Evolutionary conservation across 129 eudicot genomes (phyloP), one percentile per base, ranked within the genome.

Genomic region (Ambrosia artemisiifolia): DNA sequence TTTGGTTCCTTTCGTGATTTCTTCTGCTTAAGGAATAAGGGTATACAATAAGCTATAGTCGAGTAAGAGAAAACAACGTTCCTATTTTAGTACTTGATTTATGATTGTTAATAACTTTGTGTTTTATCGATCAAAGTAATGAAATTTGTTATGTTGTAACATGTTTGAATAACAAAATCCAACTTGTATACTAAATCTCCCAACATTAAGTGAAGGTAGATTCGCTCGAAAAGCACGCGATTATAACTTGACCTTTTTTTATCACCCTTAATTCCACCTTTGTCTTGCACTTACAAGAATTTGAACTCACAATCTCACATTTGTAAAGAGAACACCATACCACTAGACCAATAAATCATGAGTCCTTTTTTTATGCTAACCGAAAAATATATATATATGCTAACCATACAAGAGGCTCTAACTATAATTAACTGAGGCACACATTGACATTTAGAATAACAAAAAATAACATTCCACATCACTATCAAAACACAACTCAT

Each of bases 381-480:
- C 11, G 36, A 35, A 3, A 14, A 16, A 34, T 11, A 33, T 16
- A 54, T 2, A 54, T 16, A 2, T 6, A 13, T 30, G 2, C 28
- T 40, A n/a, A n/a, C n/a, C n/a, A n/a, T n/a, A n/a, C n/a, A n/a
- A n/a, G n/a, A n/a, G n/a, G n/a, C n/a, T n/a, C 20, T 16, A n/a
- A 53, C 12, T 16, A 3, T 10, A 36, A 47, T 64, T 36, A 63
- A 4, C 13, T 42, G 47, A 59, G 34, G 53, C 40, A 69, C 46
- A 43, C 10, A 57, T 6, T 16, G 9, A 68, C 48, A 68, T 33
- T 59, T 33, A 7, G 35, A n/a, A n/a, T n/a, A 32, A 75, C 32
- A 11, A 54, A 2, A 56, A 57, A 20, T 43, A 2, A 57, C 34
- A 68, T 68, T 68, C 65, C 51, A 55, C 7, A 28, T 76, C 69